Conservation (phyloP, 495 filamentous ascomycete genomes). For the Xylona heveae region DNA sequence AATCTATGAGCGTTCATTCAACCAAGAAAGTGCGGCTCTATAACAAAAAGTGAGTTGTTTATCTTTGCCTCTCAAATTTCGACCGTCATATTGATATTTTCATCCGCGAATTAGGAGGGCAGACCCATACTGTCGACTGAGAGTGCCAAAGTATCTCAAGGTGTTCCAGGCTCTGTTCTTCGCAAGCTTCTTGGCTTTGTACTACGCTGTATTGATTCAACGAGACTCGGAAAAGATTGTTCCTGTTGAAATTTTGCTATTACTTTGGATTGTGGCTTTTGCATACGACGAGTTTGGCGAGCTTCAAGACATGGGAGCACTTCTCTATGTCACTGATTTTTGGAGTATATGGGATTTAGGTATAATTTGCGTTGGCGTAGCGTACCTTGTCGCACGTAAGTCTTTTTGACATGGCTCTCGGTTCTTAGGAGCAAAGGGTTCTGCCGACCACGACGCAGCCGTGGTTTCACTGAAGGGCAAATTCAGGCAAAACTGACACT, state of each 20-base stretch:
- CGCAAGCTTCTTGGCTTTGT: slow-evolving; percentile 53
- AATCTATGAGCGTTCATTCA: slow-evolving; percentile 50
- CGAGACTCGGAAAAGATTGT: slow-evolving; percentile 26
- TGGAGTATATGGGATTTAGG: slow-evolving; percentile 81
- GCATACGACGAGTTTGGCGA: slow-evolving; percentile 72
- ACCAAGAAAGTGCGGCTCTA: slow-evolving; percentile 68
- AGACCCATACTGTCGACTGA: slow-evolving; percentile 65
- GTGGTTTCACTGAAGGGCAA: too few species aligned
- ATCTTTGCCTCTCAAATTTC: not conserved
- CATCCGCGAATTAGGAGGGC: slow-evolving; percentile 27
- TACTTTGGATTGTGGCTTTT: slow-evolving; percentile 64
- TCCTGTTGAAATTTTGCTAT: slow-evolving; percentile 28
- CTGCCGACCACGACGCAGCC: not conserved
- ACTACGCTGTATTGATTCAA: slow-evolving; percentile 64
- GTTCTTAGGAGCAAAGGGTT: too few species aligned
- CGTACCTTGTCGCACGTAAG: slow-evolving; percentile 53
- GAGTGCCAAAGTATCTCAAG: slow-evolving; percentile 85
- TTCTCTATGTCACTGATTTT: slow-evolving; percentile 73
- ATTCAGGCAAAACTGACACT: too few species aligned
- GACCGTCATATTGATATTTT: slow-evolving; percentile 1
- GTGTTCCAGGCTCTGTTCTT: slow-evolving; percentile 80
- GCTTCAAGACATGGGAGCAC: slow-evolving; percentile 56
- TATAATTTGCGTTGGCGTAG: slow-evolving; percentile 63
- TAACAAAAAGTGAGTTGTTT: slow-evolving; percentile 30
- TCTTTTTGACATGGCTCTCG: too few species aligned